These are phyloP conservation scores for Carex parvula DNA, from an alignment of 176 grass and related monocot species.

Conservation along the genomic window DNA sequence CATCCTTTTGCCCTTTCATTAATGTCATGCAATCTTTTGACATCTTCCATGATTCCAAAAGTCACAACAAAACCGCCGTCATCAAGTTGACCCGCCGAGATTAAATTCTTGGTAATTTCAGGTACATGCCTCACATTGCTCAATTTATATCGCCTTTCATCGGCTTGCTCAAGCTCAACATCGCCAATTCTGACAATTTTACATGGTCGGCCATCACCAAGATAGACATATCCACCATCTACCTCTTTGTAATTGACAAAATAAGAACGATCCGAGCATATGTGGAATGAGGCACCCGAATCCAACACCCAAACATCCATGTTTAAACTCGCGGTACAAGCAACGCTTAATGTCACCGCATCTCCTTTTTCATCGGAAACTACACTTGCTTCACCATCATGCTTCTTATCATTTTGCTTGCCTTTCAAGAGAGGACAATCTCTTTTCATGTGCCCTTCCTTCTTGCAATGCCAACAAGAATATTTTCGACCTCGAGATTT, in stretches of 20 bases:
- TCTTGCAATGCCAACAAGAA: neutral
- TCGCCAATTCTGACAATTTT: neutral
- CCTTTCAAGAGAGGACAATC: neutral
- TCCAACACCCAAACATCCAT: neutral
- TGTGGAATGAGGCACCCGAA: constrained; percentile 9
- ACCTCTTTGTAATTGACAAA: neutral
- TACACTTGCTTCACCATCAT: neutral
- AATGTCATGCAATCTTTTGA: neutral
- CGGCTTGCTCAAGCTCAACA: neutral
- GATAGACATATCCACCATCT: neutral
- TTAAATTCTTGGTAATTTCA: no score
- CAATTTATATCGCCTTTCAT: neutral
- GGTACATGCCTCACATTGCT: neutral
- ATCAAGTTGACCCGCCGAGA: neutral
- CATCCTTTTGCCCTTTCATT: neutral
- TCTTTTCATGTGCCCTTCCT: neutral
- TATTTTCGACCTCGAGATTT: neutral
- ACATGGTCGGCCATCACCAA: neutral
- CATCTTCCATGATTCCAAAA: neutral
- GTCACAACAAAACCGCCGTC: neutral
- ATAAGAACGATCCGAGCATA: neutral
- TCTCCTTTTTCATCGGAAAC: neutral
- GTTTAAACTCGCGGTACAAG: neutral
- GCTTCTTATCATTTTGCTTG: neutral
- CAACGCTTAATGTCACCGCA: neutral